Evolutionary conservation across 2,329 filamentous ascomycete species (phyloP).

Genomic region (Lecanosticta acicola): DNA sequence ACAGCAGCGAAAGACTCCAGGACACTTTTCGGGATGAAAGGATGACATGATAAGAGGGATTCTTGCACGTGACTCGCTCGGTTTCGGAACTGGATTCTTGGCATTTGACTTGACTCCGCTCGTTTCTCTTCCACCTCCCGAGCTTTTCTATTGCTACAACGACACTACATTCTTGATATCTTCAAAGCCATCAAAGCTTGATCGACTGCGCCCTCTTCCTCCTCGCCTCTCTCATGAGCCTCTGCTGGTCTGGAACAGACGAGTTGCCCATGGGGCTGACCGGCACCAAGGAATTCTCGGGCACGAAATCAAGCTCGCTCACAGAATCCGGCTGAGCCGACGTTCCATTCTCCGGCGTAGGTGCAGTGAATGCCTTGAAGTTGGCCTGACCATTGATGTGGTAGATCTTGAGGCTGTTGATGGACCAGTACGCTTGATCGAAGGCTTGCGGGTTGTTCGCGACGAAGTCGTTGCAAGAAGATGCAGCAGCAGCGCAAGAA

Average conservation of each 20-base stretch:
- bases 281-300: background rate
- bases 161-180: too few species aligned
- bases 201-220: background rate
- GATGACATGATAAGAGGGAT: too few species aligned
- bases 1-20: too few species aligned
- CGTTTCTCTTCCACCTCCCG: too few species aligned
- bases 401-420: constrained; percentile 39
- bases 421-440: constrained; percentile 37
- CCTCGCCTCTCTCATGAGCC: background rate
- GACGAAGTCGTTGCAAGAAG: constrained; percentile 31
- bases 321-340: background rate
- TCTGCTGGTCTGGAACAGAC: background rate
- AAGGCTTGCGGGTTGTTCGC: constrained; percentile 33
- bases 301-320: background rate
- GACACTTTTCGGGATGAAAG: too few species aligned
- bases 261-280: background rate
- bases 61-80: too few species aligned
- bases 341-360: background rate
- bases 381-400: constrained; percentile 10
- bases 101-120: too few species aligned
- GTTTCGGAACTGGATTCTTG: too few species aligned
- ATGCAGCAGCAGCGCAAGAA: constrained; percentile 23
- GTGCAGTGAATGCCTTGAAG: background rate
- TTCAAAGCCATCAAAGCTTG: too few species aligned
- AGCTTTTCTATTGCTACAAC: too few species aligned